Conservation (phyloP, 306 rosid genomes). For the Cicer bijugum region DNA sequence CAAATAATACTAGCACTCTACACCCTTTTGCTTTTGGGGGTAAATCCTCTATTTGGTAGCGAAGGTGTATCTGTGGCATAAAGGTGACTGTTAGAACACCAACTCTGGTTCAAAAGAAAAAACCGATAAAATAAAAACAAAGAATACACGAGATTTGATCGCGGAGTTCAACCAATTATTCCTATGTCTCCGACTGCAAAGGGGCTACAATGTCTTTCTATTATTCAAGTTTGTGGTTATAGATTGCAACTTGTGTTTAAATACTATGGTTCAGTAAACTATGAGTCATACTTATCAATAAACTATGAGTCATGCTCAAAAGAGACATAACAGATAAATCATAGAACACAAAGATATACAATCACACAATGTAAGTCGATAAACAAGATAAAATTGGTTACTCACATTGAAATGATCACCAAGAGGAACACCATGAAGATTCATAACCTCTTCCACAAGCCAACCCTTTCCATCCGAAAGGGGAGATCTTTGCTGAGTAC, state of each 20-base stretch:
- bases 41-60: slow-evolving; percentile 85
- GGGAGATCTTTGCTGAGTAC: slow-evolving; percentile 72
- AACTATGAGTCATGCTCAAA: too few species aligned
- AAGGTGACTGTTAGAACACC: too few species aligned
- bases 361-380: slow-evolving; percentile 1
- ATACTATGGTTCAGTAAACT: too few species aligned
- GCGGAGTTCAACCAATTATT: too few species aligned
- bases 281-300: too few species aligned
- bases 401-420: slow-evolving; percentile 88
- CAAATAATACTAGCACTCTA: slow-evolving; percentile 67
- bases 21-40: slow-evolving; percentile 76
- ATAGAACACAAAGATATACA: slow-evolving; percentile 43
- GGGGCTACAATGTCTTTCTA: too few species aligned
- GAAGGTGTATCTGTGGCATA: slow-evolving; percentile 75
- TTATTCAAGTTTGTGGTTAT: too few species aligned
- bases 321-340: slow-evolving; percentile 20
- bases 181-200: too few species aligned
- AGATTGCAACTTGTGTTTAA: too few species aligned
- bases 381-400: slow-evolving; percentile 38
- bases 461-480: slow-evolving; percentile 77
- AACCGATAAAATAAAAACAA: too few species aligned
- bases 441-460: slow-evolving; percentile 88
- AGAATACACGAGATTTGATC: too few species aligned
- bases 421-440: slow-evolving; percentile 84
- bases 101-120: too few species aligned